Base-by-base conservation (phyloP, 2,329 filamentous ascomycete genomes). In the Pseudogymnoascus sp. region DNA sequence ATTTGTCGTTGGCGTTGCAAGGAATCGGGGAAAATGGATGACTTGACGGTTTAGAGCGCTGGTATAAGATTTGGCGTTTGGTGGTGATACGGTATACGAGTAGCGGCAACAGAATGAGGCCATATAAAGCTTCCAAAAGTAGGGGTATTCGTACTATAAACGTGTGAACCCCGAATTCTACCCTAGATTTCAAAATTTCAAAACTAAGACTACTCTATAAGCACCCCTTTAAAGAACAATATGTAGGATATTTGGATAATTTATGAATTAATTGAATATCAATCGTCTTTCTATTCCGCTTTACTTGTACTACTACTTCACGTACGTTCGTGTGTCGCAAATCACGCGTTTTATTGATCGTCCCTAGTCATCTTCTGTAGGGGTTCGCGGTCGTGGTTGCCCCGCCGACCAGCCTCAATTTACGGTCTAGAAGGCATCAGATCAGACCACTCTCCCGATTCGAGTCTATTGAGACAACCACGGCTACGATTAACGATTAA, bases 401-500 rank as follows among this genome's bases (percentile, higher is more conserved):
- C 47, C 47, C 47, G 47, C n/a, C 47, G 47, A 53, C 47, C 25
- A 53, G 25, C 47, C 47, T 33, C 47, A 53, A 53, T 53, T 53
- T 53, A 53, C 47, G n/a, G 47, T 53, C 47, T 18, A 53, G 47
- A 53, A 31, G 47, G 47, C 47, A 53, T 53, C 47, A 53, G 47
- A 53, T 53, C 47, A 53, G 25, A 31, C 25, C 47, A 53, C 8
- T 31, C 25, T 31, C 21, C 47, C n/a, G 4, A 31, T 53, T 53
- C 47, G 25, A 31, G 2, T 31, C 47, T n/a, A 53, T 53, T 31
- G 25, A 53, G 47, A 53, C 47, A 53, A 53, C 47, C 47, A 53
- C 47, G 47, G 47, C 47, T 53, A 53, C 47, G 47, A 53, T 53
- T 53, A 53, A 53, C 47, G 47, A 31, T 53, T 53, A 31, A 53